phyloP scores from a whole-genome alignment of 2,329 filamentous ascomycete species.

The Talaromyces sp. region DNA sequence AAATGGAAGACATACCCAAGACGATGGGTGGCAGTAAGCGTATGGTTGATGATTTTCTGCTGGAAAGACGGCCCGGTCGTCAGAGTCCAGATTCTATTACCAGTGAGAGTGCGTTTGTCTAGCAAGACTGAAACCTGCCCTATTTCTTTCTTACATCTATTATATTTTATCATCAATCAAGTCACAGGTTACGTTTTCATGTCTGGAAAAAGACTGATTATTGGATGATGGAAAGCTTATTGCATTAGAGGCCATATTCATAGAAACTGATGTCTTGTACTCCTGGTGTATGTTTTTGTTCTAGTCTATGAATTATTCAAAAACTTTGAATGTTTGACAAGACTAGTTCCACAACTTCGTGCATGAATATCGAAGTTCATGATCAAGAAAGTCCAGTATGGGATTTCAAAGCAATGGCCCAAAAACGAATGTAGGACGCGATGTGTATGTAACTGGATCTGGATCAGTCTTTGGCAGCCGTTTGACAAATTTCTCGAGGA shows the following conservation, averaged over 20 bases:
- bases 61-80: constrained; percentile 29
- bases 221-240: neutral
- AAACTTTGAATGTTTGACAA: neutral
- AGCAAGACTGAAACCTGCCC: neutral
- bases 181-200: neutral
- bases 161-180: neutral
- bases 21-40: constrained; percentile 35
- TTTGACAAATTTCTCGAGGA: neutral
- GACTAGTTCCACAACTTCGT: neutral
- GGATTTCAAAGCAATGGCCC: neutral
- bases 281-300: neutral
- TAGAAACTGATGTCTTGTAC: neutral
- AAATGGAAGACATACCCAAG: constrained; percentile 24
- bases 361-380: neutral
- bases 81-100: constrained; percentile 22
- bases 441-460: neutral
- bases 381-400: neutral
- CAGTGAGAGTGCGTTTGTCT: constrained; percentile 28
- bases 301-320: neutral
- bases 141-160: neutral
- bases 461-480: neutral
- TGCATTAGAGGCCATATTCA: constrained; percentile 1
- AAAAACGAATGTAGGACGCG: neutral
- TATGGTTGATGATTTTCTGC: constrained; percentile 39
- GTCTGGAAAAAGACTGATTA: neutral